Percentiles rank a stretch among this genome's conserved stretches.
Conservation (phyloP, 176 grass and related monocot genomes). For the Cenchrus fungigraminus region DNA sequence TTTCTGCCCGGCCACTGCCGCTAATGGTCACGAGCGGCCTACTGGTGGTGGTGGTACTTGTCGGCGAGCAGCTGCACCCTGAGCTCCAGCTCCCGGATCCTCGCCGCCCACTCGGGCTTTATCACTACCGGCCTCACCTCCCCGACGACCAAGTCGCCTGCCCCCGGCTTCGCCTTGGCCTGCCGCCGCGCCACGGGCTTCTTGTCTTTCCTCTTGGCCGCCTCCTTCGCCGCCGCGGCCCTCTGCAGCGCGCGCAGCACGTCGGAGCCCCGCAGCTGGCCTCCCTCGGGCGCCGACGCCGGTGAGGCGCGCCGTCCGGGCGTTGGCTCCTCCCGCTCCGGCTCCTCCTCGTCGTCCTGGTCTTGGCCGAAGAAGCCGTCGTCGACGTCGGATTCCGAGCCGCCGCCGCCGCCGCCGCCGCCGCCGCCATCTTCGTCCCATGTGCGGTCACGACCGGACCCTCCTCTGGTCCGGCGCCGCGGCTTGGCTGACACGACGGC, state of each 20-base stretch:
- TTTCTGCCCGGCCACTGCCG: too few relatives aligned
- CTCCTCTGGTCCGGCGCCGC: constrained; percentile 7
- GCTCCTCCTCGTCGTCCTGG: neutral
- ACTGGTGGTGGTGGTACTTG: constrained; percentile 24
- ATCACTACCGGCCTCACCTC: constrained; percentile 52
- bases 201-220: constrained; percentile 38
- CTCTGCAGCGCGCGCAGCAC: constrained; percentile 60
- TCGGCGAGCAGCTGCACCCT: constrained; percentile 44
- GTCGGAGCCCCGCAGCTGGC: constrained; percentile 49
- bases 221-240: constrained; percentile 51
- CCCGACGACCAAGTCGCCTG: neutral
- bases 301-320: neutral
- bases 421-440: constrained; percentile 35
- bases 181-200: constrained; percentile 1
- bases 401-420: neutral
- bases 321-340: neutral
- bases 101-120: constrained; percentile 48
- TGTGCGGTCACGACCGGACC: neutral
- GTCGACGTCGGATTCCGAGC: constrained; percentile 30
- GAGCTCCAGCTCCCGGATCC: constrained; percentile 56
- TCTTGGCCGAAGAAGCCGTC: constrained; percentile 39
- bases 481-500: constrained; percentile 28
- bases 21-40: neutral
- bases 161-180: constrained; percentile 14
- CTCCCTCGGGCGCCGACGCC: neutral